Evolutionary conservation across 169 alveolate species (phyloP), one percentile per base, ranked within the genome.

Genomic region (Plasmodium cynomolgi): DNA sequence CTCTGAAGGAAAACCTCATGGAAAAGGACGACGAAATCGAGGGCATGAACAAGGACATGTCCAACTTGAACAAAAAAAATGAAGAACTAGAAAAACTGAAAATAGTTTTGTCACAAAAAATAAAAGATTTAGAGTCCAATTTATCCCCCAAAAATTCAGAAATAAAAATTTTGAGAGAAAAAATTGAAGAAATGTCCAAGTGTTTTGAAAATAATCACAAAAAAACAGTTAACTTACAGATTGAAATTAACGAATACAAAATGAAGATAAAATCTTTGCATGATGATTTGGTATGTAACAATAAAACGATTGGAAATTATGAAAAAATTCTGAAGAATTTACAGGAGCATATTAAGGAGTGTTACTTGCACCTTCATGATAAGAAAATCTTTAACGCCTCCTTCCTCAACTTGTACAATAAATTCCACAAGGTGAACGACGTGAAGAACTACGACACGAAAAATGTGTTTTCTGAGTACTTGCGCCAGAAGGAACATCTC

Each of bases 141-240:
- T 90, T 90, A 71, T 81, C 94, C 34, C 94, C 94, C 37, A 90
- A 90, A 90, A 83, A 90, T 37, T 90, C 94, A 4, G 94, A 90
- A 81, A 90, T 90, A 62, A 90, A 90, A 90, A 50, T 90, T 17
- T 58, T 90, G 91, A 90, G 84, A 41, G 91, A 79, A 62, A 90
- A 90, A 34, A 90, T 90, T n/a, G 86, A 90, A 71, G 94, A 90
- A 80, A 90, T 90, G 94, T 56, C 94, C n/a, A 81, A 79, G 74
- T 90, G 91, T 71, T 90, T 90, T 81, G 94, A 90, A 90, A 90
- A 90, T 62, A 90, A 90, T 58, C 94, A 90, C 33, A 90, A 90
- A 54, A 90, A 90, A 68, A 90, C 91, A 41, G 91, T 90, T 17
- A 90, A 56, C 31, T 71, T 90, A 39, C 94, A 90, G 34, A 90